These are phyloP conservation scores for Coniferiporia sulphurascens DNA, from an alignment of 1,284 basidiomycete species.

Conservation along the genomic window DNA sequence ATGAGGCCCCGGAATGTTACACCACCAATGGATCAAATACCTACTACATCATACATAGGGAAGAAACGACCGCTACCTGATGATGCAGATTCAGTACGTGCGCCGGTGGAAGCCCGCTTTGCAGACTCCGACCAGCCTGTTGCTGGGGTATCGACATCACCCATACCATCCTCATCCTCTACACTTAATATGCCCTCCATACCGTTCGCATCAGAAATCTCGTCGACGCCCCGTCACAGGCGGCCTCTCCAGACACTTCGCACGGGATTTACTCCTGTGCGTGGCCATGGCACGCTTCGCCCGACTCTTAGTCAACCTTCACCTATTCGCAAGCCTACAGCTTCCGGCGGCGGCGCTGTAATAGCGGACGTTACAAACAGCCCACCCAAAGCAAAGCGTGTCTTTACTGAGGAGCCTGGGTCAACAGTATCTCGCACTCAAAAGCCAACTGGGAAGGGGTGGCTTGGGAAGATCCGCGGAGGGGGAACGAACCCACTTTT, in stretches of 20 bases:
- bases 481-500: constrained; percentile 17
- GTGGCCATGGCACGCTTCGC: constrained; percentile 35
- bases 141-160: constrained; percentile 5
- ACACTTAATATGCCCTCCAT: constrained; percentile 38
- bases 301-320: constrained; percentile 38
- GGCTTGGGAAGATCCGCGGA: constrained; percentile 31
- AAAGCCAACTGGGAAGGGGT: constrained; percentile 27
- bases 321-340: constrained; percentile 36
- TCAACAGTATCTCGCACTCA: constrained; percentile 19
- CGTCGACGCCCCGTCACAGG: constrained; percentile 51
- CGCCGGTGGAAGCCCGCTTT: constrained; percentile 10
- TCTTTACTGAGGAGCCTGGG: constrained; percentile 29
- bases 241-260: constrained; percentile 51
- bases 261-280: constrained; percentile 67
- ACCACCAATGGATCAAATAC: constrained; percentile 5
- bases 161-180: constrained; percentile 6
- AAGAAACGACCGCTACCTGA: constrained; percentile 17
- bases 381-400: constrained; percentile 28
- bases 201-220: neutral
- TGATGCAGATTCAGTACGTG: constrained; percentile 7
- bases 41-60: constrained; percentile 10
- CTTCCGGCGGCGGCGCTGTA: constrained; percentile 27
- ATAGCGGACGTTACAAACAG: constrained; percentile 69
- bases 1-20: constrained; percentile 8
- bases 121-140: constrained; percentile 2